Evolutionary conservation across 148 eudicot genomes (phyloP).

Genomic region (Cornus suecica): DNA sequence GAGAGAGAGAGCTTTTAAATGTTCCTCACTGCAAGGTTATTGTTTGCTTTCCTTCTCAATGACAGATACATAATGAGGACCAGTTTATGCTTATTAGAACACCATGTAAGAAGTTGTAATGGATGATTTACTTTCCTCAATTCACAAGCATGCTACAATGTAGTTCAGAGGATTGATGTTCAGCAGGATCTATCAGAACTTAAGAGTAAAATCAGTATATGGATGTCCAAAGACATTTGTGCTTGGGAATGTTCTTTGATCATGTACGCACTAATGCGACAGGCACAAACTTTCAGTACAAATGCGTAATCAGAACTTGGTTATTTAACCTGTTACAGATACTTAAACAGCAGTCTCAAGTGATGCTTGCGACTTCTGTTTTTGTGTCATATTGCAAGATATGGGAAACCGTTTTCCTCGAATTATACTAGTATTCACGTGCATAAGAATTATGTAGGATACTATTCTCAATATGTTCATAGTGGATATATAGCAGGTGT

Average conservation of each 20-base stretch:
- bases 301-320: too few species aligned
- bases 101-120: not conserved
- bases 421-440: not conserved
- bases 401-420: not conserved
- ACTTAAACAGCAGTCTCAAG: not conserved
- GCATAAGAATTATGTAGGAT: not conserved
- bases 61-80: not conserved
- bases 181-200: too few species aligned
- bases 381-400: not conserved
- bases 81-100: not conserved
- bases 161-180: too few species aligned
- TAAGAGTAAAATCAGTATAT: too few species aligned
- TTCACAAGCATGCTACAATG: too few species aligned
- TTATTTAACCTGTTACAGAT: not conserved
- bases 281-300: too few species aligned
- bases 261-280: too few species aligned
- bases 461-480: not conserved
- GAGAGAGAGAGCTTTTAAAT: not conserved
- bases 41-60: not conserved
- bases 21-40: too few species aligned
- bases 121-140: not conserved
- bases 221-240: too few species aligned
- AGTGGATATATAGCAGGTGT: not conserved
- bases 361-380: not conserved
- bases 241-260: too few species aligned